Evolutionary conservation across 2,329 filamentous ascomycete genomes (phyloP), one percentile per base, ranked within the genome.

Genomic region (Colletotrichum viniferum): DNA sequence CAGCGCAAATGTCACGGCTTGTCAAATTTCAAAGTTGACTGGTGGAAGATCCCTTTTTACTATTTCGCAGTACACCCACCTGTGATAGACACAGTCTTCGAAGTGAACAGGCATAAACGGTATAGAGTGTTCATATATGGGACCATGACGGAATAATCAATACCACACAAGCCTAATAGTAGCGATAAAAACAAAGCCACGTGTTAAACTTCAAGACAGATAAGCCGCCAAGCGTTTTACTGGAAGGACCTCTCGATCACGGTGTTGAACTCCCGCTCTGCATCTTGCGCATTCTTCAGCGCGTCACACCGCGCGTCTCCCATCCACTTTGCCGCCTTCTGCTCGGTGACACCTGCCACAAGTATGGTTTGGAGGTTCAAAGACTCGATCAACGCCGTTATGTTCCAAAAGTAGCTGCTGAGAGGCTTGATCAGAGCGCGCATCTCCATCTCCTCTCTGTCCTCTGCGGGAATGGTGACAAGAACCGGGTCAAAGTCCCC

Each of bases 11-110:
- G 3, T 4, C 12, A 4, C 3, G 3, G 5, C 43, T 18, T 6
- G 5, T n/a, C 5, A 13, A 12, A n/a, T 48, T 4, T 1, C 43
- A 48, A 21, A 0, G 43, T 21, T 21, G 5, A 48, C 0, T 21
- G 43, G 43, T 48, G 43, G 43, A 48, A n/a, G 4, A 48, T n/a
- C 9, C 9, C 10, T 12, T 48, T 48, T 48, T 12, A 48, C 1
- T n/a, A n/a, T n/a, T 18, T 48, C n/a, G 38, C 38, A n/a, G 18
- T 2, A 48, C 38, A 48, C 9, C 38, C 38, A 48, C 18, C 18
- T 9, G 18, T 4, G 16, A 48, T 48, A 18, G 16, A 43, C 14
- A 43, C 2, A 18, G 36, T 48, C 18, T 48, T n/a, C 18, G 38
- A n/a, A n/a, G 8, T n/a, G 5, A n/a, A 48, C 16, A 6, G 38